Evolutionary conservation across 352 stramenopile genomes (phyloP), one percentile per base, ranked within the genome.

Genomic region (Globisporangium nodosum): DNA sequence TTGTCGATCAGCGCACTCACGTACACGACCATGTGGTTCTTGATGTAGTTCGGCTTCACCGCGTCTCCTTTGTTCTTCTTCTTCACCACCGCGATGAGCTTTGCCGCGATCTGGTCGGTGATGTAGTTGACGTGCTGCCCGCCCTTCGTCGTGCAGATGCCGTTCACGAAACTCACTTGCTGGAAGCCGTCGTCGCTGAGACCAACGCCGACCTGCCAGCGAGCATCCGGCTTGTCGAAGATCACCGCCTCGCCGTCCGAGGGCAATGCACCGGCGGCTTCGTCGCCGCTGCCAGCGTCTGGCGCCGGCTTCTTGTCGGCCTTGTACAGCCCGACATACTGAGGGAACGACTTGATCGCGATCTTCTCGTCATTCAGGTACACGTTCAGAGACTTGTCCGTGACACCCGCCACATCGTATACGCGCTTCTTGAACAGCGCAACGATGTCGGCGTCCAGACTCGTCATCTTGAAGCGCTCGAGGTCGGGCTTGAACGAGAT

Each of bases 101-200:
- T 92, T 54, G 87, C 87, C 9, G 81, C 78, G 35, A 98, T 81
- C 63, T 97, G 91, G 49, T 97, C 88, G 6, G 85, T 80, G 35
- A 98, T 92, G 63, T 96, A 96, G 52, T 93, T 87, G 11, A 99
- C 96, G 67, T 99, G 97, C 53, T 98, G 94, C 7, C 97, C 97
- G 52, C 96, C 96, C 69, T 98, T 96, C 12, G 81, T 94, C 3
- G 96, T 99, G 52, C 90, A 96, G 74, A 99, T 99, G 37, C 91
- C 90, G 68, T 99, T 99, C 16, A 99, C 96, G 69, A 99, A 99
- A 55, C 94, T 99, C 35, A 98, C 85, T 66, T 96, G 94, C 71
- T 98, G 91, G 60, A 98, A 97, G 5, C 90, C 86, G 52, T 90
- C 87, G 48, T 98, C 90, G 48, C 94, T 98, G 27, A 97, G 64